Percentiles rank a stretch among this genome's conserved stretches.
phyloP scores from a whole-genome alignment of 306 rosid genomes.

The Cicer judaicum region DNA sequence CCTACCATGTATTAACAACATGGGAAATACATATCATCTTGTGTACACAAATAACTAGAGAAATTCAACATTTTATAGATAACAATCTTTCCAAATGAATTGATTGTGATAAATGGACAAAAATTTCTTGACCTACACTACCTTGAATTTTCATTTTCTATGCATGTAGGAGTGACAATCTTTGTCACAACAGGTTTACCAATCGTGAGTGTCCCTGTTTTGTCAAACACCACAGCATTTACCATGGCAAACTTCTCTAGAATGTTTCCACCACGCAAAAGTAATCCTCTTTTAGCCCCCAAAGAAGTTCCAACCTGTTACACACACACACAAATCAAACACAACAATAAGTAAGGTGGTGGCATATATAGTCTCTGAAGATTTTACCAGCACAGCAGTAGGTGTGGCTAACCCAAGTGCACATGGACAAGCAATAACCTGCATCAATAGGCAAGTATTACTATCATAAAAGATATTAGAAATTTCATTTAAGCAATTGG shows the following conservation, averaged over 20 bases:
- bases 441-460: conserved; percentile 47
- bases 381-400: conserved; percentile 92
- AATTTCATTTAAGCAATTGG: conserved; percentile 32
- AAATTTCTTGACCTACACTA: conserved; percentile 40
- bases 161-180: conserved; percentile 60
- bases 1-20: background rate
- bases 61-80: conserved; percentile 3
- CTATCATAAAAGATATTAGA: conserved; percentile 9
- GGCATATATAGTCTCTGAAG: conserved; percentile 36
- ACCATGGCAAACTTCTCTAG: conserved; percentile 93
- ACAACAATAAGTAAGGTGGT: conserved; percentile 29
- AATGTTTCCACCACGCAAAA: conserved; percentile 91
- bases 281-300: conserved; percentile 91
- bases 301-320: conserved; percentile 94
- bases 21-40: conserved; percentile 23
- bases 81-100: conserved; percentile 28
- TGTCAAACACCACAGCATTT: conserved; percentile 83
- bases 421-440: conserved; percentile 99
- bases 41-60: conserved; percentile 21
- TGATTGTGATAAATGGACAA: conserved; percentile 16
- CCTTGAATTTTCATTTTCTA: conserved; percentile 56
- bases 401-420: conserved; percentile 99
- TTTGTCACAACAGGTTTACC: conserved; percentile 92
- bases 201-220: conserved; percentile 95
- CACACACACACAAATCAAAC: conserved; percentile 37